Conservation (phyloP, 139 green algal genomes). For the Pseudopediastrum boryanum region DNA sequence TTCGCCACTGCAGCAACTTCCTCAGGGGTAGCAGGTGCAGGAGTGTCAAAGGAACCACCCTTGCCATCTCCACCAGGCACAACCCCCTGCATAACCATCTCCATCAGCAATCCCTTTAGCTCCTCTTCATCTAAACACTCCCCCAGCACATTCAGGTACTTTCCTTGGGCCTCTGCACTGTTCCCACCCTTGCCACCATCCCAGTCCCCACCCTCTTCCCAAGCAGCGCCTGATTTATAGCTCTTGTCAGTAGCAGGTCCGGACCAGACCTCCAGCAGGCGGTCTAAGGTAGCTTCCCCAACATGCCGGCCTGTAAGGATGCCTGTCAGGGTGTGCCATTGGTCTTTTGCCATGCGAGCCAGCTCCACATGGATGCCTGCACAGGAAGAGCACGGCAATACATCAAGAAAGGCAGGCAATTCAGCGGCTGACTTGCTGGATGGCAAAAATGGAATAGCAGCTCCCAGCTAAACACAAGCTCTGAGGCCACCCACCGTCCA, state of each 20-base stretch:
- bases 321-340: slow-evolving; percentile 64
- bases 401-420: too few species aligned
- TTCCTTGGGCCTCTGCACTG: neutral
- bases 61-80: neutral
- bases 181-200: neutral
- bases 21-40: neutral
- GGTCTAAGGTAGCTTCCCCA: slow-evolving; percentile 55
- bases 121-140: slow-evolving; percentile 69
- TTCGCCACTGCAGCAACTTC: slow-evolving; percentile 48
- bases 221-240: neutral
- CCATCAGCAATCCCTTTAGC: slow-evolving; percentile 57
- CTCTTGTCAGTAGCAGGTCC: too few species aligned
- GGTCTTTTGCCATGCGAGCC: slow-evolving; percentile 58
- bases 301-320: slow-evolving; percentile 32
- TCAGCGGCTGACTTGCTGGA: too few species aligned
- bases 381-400: too few species aligned
- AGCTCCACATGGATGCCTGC: slow-evolving; percentile 75
- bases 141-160: slow-evolving; percentile 53
- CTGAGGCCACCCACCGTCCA: too few species aligned
- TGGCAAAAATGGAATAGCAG: too few species aligned
- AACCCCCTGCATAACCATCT: too few species aligned
- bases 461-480: too few species aligned
- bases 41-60: neutral
- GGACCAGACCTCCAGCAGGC: too few species aligned
- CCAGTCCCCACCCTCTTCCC: neutral